Conservation (phyloP, 2,329 filamentous ascomycete genomes). For the Epicoccum sorghinum region DNA sequence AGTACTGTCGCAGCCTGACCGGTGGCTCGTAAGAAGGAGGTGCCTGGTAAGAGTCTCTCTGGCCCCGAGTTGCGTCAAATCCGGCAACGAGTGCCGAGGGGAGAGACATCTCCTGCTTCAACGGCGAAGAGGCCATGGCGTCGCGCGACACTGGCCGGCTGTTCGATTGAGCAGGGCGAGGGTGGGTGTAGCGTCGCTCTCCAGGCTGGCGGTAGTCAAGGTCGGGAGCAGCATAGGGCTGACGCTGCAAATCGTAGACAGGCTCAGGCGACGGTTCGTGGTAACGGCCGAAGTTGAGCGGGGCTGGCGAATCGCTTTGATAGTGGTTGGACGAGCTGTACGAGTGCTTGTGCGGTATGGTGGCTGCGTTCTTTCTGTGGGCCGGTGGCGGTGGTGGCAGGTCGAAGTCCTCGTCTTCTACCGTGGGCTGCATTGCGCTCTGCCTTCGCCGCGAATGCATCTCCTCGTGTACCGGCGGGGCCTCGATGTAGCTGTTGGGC, state of each 20-base stretch:
- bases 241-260: slow-evolving; percentile 33
- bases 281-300: slow-evolving; percentile 40
- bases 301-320: slow-evolving; percentile 39
- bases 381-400: slow-evolving; percentile 49
- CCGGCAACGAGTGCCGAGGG: slow-evolving; percentile 43
- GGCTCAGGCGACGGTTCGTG: slow-evolving; percentile 32
- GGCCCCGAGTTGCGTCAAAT: slow-evolving; percentile 27
- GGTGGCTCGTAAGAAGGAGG: slow-evolving; percentile 26
- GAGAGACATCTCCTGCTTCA: slow-evolving; percentile 38
- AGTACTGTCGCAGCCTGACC: slow-evolving; percentile 40
- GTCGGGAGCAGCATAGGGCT: slow-evolving; percentile 32
- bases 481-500: slow-evolving; percentile 40
- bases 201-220: slow-evolving; percentile 30
- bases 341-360: slow-evolving; percentile 34
- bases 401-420: slow-evolving; percentile 68
- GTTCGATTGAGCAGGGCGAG: slow-evolving; percentile 26
- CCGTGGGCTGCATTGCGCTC: slow-evolving; percentile 64
- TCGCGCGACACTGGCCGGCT: slow-evolving; percentile 45
- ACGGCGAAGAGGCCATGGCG: slow-evolving; percentile 39
- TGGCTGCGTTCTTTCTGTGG: slow-evolving; percentile 44
- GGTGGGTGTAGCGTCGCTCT: slow-evolving; percentile 44
- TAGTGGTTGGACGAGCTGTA: slow-evolving; percentile 24
- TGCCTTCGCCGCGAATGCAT: slow-evolving; percentile 53
- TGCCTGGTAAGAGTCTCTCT: slow-evolving; percentile 10
- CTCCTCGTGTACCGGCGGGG: slow-evolving; percentile 47